A percentile compares a stretch with the other conserved stretches of the same genome.
Conservation (phyloP, 2,329 filamentous ascomycete species). For the Trichothecium sympodiale region DNA sequence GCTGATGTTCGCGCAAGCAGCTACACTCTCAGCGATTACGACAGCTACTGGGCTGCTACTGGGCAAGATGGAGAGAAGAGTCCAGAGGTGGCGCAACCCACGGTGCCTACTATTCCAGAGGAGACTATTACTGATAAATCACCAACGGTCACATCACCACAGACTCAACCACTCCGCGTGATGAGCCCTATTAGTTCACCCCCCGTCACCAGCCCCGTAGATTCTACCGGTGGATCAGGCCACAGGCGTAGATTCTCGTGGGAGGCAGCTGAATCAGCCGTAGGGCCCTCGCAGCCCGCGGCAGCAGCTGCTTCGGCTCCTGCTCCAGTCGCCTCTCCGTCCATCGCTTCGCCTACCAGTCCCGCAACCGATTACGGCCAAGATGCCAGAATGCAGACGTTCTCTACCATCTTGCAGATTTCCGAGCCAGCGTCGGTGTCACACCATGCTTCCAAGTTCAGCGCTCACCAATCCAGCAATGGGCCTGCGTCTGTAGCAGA, state of each 20-base stretch:
- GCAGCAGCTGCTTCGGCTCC: background rate
- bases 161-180: no score
- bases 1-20: slow-evolving; percentile 36
- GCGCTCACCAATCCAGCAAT: slow-evolving; percentile 3
- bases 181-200: background rate
- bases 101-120: no score
- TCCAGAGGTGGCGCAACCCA: background rate
- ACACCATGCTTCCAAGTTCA: slow-evolving; percentile 25
- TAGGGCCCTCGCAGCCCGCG: slow-evolving; percentile 1
- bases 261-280: slow-evolving; percentile 17
- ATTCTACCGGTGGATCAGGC: background rate
- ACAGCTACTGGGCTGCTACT: slow-evolving; percentile 50
- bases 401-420: slow-evolving; percentile 2
- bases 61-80: slow-evolving; percentile 4
- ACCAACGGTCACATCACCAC: no score
- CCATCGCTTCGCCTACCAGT: slow-evolving; percentile 2
- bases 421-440: slow-evolving; percentile 9
- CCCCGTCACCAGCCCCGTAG: background rate
- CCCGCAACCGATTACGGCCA: background rate
- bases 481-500: slow-evolving; percentile 16
- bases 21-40: slow-evolving; percentile 55
- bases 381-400: background rate
- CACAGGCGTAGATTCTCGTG: slow-evolving; percentile 23
- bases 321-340: background rate
- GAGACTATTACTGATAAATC: no score